phyloP scores from a whole-genome alignment of 78 protist genomes.

The Dictyostelium intermedium region DNA sequence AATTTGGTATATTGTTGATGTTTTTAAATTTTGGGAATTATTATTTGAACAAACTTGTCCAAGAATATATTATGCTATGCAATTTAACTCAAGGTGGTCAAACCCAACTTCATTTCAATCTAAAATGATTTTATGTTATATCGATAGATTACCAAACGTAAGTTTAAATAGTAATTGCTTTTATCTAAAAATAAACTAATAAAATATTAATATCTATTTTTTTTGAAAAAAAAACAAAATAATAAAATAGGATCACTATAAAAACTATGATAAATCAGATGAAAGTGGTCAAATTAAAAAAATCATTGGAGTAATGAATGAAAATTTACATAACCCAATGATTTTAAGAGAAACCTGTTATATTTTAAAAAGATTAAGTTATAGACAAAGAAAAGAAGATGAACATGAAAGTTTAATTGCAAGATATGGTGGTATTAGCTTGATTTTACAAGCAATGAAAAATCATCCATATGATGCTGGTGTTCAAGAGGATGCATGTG shows the following conservation, averaged over 20 bases:
- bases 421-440: constrained; percentile 52
- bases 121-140: constrained; percentile 67
- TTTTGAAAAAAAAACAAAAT: too few species aligned
- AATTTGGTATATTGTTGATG: constrained; percentile 47
- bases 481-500: constrained; percentile 80
- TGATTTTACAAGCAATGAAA: constrained; percentile 48
- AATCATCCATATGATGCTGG: constrained; percentile 54
- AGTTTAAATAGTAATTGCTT: too few species aligned
- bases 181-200: too few species aligned
- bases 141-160: constrained; percentile 17
- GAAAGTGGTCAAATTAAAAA: constrained; percentile 61
- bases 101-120: constrained; percentile 33
- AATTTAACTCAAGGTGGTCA: constrained; percentile 53
- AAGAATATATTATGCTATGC: constrained; percentile 60
- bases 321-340: constrained; percentile 16
- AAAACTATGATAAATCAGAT: constrained; percentile 20
- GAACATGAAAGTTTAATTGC: constrained; percentile 69
- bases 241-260: neutral
- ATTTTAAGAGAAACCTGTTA: constrained; percentile 53
- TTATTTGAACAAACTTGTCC: constrained; percentile 54
- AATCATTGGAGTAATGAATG: constrained; percentile 45
- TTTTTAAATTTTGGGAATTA: constrained; percentile 56
- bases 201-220: too few species aligned
- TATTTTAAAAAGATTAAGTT: constrained; percentile 43
- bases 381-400: constrained; percentile 76